Base-by-base conservation (phyloP, 257 asterid genomes). In the Schizonepeta tenuifolia region DNA sequence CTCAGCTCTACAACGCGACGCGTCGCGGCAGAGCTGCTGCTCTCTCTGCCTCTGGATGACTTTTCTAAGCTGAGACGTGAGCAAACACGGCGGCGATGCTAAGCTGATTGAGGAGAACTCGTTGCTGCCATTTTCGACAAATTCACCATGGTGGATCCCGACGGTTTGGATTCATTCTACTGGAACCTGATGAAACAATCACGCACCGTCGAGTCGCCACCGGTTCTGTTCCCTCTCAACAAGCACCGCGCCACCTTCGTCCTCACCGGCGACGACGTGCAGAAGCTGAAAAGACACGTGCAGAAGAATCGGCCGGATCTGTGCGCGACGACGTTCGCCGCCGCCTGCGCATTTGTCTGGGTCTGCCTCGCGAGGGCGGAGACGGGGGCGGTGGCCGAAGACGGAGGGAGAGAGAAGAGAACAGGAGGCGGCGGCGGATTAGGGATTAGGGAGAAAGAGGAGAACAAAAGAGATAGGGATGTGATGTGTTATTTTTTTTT, bases 61-160 rank as follows among this genome's bases (percentile, higher is more conserved):
- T n/a, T n/a, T n/a, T n/a, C n/a, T n/a, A n/a, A n/a, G n/a, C n/a
- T n/a, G n/a, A n/a, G n/a, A n/a, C 8, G 75, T 78, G n/a, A 73
- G 46, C 57, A 72, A 63, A 72, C 73, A 26, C 63, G 66, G 69
- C 44, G 72, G 73, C 75, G 82, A 70, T 4, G 18, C 33, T 0
- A 18, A 49, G 44, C 74, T 77, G 38, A 53, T 77, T 0, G 84
- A 71, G 18, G 67, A 68, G 0, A 64, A 74, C 17, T 51, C 46
- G 3, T 12, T 61, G 8, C 91, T 56, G 13, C 91, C 91, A 3
- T 56, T 70, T 80, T 44, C 33, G 91, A 83, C 50, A 67, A 87
- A 43, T 13, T 84, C 26, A 65, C 65, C 36, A 71, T 80, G 4
- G 75, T 73, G 9, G 85, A 83, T 44, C 85, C 83, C 2, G 69